Base-by-base conservation (phyloP, 306 rosid species). In the Leucaena leucocephala region DNA sequence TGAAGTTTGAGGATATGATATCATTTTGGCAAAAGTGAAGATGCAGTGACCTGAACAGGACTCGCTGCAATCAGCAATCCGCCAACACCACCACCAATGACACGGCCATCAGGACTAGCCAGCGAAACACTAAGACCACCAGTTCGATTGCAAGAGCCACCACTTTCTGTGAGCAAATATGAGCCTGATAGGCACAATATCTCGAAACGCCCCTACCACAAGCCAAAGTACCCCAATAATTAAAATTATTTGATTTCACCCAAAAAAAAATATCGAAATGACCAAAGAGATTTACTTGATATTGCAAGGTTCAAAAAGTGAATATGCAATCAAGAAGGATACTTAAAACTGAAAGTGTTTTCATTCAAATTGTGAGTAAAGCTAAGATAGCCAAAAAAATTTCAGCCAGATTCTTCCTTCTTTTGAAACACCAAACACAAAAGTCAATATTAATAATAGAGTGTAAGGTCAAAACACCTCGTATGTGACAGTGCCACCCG, bases 101-200 rank as follows among this genome's bases (percentile, higher is more conserved):
- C 96, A 61, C 91, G 90, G 1, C 99, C 99, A 45, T 96, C 98
- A 48, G 97, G 93, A 83, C 97, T 93, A 15, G 98, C 98, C 71
- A 93, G 97, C 63, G 97, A 85, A 65, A 96, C 92, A 64, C 88
- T 91, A 1, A 96, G 79, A 19, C 97, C 88, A 7, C 97, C 99
- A 14, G 84, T 80, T 83, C 94, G 91, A 52, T 87, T 91, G 45
- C 90, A 84, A 42, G 97, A 77, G 59, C 89, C 91, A 76, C 83
- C 80, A 42, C 73, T 68, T 58, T 93, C 98, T 35, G 86, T 82
- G 38, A 87, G 89, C 82, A 93, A 71, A 77, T 89, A 93, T 62
- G 97, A 93, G 75, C 99, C 99, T 17, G 98, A 83, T 43, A 96
- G 86, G 86, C 94, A 90, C 63, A 96, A 74, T 81, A 96, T 96